Percentiles rank a stretch among this genome's conserved stretches.
Evolutionary conservation across 305 asterid genomes (phyloP).

Genomic region (Salvia sclarea): DNA sequence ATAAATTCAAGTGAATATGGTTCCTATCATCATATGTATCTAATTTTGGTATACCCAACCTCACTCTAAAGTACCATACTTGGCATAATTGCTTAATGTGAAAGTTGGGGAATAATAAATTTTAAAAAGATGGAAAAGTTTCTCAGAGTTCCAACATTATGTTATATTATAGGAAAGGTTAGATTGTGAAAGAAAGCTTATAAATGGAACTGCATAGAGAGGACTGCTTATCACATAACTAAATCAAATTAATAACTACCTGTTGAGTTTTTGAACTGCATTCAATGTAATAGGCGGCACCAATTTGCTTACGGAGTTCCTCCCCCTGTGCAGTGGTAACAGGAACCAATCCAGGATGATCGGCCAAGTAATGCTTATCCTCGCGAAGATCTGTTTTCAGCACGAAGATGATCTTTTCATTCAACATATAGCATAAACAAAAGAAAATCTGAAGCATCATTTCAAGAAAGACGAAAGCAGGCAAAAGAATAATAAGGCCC

Average conservation of each 20-base stretch:
- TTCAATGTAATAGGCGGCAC: slow-evolving; percentile 79
- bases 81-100: too few species aligned
- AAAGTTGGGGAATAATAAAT: too few species aligned
- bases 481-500: slow-evolving; percentile 12
- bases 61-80: neutral
- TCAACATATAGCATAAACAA: neutral
- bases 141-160: neutral
- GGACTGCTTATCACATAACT: neutral
- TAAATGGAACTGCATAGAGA: neutral
- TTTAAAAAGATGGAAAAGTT: too few species aligned
- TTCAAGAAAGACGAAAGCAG: neutral
- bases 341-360: slow-evolving; percentile 90
- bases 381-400: slow-evolving; percentile 79
- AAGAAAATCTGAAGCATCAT: neutral
- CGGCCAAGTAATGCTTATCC: slow-evolving; percentile 82
- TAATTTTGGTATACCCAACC: too few species aligned
- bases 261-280: slow-evolving; percentile 98
- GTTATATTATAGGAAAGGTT: neutral
- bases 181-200: neutral
- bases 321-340: slow-evolving; percentile 95
- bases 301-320: slow-evolving; percentile 91
- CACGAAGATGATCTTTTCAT: slow-evolving; percentile 21
- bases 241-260: slow-evolving; percentile 39
- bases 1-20: neutral
- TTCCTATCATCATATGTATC: neutral